phyloP scores from a whole-genome alignment of 2,329 filamentous ascomycete species.

The Nigrospora oryzae region DNA sequence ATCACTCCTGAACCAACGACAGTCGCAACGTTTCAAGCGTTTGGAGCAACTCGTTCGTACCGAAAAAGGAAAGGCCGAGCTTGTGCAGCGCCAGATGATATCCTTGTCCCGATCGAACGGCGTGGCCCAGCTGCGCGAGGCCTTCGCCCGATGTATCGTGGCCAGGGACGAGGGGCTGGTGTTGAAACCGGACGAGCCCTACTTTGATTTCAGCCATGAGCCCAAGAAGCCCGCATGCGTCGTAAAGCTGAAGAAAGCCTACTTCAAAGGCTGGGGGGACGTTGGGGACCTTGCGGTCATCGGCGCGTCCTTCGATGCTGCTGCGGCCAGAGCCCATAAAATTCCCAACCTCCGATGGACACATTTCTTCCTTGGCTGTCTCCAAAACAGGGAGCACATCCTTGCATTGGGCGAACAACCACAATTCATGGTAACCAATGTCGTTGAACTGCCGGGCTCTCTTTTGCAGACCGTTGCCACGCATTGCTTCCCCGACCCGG shows the following conservation, averaged over 20 bases:
- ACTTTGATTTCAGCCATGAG: slow-evolving; percentile 49
- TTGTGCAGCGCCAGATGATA: slow-evolving; percentile 59
- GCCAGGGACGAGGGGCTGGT: slow-evolving; percentile 70
- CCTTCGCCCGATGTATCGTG: slow-evolving; percentile 60
- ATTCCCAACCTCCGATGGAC: slow-evolving; percentile 60
- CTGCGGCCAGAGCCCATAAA: slow-evolving; percentile 47
- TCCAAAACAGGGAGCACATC: slow-evolving; percentile 58
- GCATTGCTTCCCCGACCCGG: slow-evolving; percentile 34
- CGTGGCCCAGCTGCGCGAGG: slow-evolving; percentile 45
- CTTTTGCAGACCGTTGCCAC: slow-evolving; percentile 42
- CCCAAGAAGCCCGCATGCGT: slow-evolving; percentile 31
- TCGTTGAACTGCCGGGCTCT: slow-evolving; percentile 45
- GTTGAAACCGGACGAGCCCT: slow-evolving; percentile 71
- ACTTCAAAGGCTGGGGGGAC: slow-evolving; percentile 69
- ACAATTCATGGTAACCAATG: slow-evolving; percentile 58
- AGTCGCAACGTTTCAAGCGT: slow-evolving; percentile 51
- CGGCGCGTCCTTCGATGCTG: slow-evolving; percentile 63
- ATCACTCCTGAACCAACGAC: slow-evolving; percentile 40
- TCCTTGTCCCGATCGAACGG: slow-evolving; percentile 52
- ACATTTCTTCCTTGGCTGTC: slow-evolving; percentile 71
- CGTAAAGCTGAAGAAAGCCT: slow-evolving; percentile 87
- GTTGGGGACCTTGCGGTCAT: slow-evolving; percentile 76
- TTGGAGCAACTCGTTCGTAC: slow-evolving; percentile 45
- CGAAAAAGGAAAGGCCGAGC: slow-evolving; percentile 52
- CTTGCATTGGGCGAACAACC: slow-evolving; percentile 42